Percentiles rank a stretch among this genome's conserved stretches.
phyloP scores from a whole-genome alignment of 768 basidiomycete species.

The Leccinum uliginosum region DNA sequence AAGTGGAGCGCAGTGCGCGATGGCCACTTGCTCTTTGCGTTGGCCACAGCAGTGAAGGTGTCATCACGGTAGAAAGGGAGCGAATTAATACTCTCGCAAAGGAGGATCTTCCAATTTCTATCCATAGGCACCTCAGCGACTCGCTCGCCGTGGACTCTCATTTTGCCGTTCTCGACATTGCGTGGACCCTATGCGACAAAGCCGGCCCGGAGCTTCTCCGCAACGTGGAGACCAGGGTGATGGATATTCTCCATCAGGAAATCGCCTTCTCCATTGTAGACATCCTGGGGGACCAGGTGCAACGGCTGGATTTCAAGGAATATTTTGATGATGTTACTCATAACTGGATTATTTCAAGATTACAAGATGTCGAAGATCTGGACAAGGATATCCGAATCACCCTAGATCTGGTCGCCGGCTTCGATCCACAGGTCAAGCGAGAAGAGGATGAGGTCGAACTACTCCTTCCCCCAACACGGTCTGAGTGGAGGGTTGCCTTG shows the following conservation, averaged over 20 bases:
- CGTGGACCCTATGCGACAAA: constrained; percentile 60
- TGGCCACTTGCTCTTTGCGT: constrained; percentile 71
- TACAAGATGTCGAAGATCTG: constrained; percentile 54
- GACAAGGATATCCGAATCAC: constrained; percentile 51
- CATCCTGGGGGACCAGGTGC: constrained; percentile 63
- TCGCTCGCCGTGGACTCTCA: constrained; percentile 45
- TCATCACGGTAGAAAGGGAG: constrained; percentile 74
- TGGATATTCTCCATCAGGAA: constrained; percentile 71
- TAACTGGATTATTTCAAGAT: constrained; percentile 57
- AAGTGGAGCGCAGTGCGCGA: constrained; percentile 81
- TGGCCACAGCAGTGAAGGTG: constrained; percentile 35
- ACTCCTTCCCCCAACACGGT: constrained; percentile 47
- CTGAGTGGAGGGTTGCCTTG: constrained; percentile 60
- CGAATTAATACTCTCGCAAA: constrained; percentile 58
- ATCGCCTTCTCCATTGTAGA: constrained; percentile 74
- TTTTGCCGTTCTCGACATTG: constrained; percentile 53
- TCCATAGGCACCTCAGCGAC: constrained; percentile 47
- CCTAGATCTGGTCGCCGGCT: constrained; percentile 68
- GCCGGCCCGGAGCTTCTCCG: constrained; percentile 56
- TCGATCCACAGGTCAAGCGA: constrained; percentile 64
- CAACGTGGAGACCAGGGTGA: constrained; percentile 52
- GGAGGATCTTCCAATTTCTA: constrained; percentile 64
- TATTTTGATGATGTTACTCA: constrained; percentile 55
- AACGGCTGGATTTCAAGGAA: constrained; percentile 48
- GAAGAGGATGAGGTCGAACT: constrained; percentile 70